Conservation (phyloP, 140 eudicot species). For the Erigeron philadelphicus region DNA sequence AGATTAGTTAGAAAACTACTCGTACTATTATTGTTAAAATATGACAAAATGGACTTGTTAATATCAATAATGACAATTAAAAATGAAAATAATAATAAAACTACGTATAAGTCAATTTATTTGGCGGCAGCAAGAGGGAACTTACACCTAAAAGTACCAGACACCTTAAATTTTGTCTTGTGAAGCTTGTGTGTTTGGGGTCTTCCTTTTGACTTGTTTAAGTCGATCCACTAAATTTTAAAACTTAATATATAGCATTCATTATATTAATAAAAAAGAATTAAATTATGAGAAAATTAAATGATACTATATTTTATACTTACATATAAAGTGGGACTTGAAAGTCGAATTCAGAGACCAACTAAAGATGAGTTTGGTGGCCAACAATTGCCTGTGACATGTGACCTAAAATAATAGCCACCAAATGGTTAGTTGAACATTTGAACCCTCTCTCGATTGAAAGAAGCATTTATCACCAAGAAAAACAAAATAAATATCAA, state of each 20-base stretch:
- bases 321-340: conserved; percentile 13
- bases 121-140: conserved; percentile 16
- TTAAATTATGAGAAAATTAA: conserved; percentile 12
- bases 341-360: conserved; percentile 17
- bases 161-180: conserved; percentile 6
- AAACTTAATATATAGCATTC: not conserved
- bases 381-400: conserved; percentile 30
- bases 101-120: conserved; percentile 20
- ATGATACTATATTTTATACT: not conserved
- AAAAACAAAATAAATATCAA: not conserved
- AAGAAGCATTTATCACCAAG: not conserved
- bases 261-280: not conserved
- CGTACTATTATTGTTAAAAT: no score
- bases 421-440: conserved; percentile 32
- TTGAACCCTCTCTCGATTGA: not conserved
- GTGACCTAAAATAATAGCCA: conserved; percentile 23
- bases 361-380: conserved; percentile 27
- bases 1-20: no score
- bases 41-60: no score
- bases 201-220: not conserved
- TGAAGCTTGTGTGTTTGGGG: conserved; percentile 10
- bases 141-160: conserved; percentile 22
- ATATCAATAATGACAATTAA: no score
- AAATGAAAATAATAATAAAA: no score
- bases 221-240: conserved; percentile 12